Evolutionary conservation across 75 land plant genomes (phyloP).

Genomic region (Gnetum montanum): DNA sequence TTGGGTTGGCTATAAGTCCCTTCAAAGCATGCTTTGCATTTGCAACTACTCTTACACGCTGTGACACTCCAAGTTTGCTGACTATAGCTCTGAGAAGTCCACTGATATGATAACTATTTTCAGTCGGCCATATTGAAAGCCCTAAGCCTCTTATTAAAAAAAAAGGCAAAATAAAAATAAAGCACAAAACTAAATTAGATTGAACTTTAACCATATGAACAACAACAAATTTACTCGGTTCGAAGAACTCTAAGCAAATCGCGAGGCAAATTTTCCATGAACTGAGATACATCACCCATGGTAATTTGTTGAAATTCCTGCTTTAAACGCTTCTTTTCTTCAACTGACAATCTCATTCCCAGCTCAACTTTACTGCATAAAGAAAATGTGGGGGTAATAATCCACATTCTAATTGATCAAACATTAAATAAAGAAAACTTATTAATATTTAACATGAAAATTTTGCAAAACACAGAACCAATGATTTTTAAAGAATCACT

Average conservation of each 20-base stretch:
- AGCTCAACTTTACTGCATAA: conserved; percentile 84
- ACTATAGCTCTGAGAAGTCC: conserved; percentile 71
- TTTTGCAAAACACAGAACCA: no score
- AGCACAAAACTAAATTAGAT: background rate
- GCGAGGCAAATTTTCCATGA: conserved; percentile 89
- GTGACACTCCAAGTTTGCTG: conserved; percentile 63
- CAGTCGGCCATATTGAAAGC: background rate
- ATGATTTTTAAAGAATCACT: no score
- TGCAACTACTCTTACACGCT: conserved; percentile 38
- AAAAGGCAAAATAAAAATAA: background rate
- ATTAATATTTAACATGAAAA: no score
- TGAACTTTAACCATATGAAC: background rate
- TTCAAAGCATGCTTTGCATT: conserved; percentile 71
- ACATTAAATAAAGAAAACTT: no score
- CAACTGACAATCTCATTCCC: conserved; percentile 61
- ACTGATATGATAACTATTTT: conserved; percentile 24
- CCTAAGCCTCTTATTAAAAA: background rate
- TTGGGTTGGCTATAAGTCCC: conserved; percentile 35
- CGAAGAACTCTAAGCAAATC: conserved; percentile 74
- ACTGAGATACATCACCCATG: conserved; percentile 82
- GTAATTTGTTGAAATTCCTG: conserved; percentile 54
- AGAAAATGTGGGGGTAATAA: no score
- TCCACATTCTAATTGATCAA: no score
- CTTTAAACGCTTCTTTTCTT: conserved; percentile 54
- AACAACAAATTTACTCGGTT: conserved; percentile 39